Percentiles rank a stretch among this genome's conserved stretches.
These are phyloP conservation scores for Strigomonas galati DNA, from an alignment of 208 protist species.

Conservation along the genomic window DNA sequence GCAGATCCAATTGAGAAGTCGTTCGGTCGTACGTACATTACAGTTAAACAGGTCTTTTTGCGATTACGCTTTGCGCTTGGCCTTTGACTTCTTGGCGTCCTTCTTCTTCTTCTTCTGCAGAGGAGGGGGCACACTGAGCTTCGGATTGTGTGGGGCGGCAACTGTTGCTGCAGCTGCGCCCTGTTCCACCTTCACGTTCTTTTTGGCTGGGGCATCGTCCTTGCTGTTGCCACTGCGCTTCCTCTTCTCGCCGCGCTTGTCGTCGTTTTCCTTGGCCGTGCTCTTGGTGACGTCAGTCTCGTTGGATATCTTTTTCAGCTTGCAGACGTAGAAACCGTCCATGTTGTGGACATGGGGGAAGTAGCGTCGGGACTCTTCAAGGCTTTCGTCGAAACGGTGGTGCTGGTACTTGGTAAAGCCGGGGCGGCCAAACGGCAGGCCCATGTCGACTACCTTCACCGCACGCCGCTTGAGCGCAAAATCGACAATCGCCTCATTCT, in stretches of 20 bases:
- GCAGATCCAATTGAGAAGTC: no score
- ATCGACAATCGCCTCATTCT: slow-evolving; percentile 98
- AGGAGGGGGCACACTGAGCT: not conserved
- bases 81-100: not conserved
- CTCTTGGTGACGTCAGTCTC: slow-evolving; percentile 16
- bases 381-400: slow-evolving; percentile 72
- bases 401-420: slow-evolving; percentile 90
- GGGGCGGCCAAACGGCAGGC: slow-evolving; percentile 92
- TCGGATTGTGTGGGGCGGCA: not conserved
- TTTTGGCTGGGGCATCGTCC: not conserved
- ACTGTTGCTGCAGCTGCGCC: not conserved
- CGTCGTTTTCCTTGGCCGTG: not conserved
- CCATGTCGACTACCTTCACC: slow-evolving; percentile 93
- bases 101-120: slow-evolving; percentile 9
- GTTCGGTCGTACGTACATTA: no score
- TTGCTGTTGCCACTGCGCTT: not conserved
- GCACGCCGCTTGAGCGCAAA: slow-evolving; percentile 94
- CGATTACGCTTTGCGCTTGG: slow-evolving; percentile 2
- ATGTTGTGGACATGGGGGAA: slow-evolving; percentile 99
- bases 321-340: slow-evolving; percentile 99
- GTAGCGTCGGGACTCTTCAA: slow-evolving; percentile 75
- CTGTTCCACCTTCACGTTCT: not conserved
- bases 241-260: not conserved
- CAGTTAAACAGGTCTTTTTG: no score
- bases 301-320: slow-evolving; percentile 94